Evolutionary conservation across 257 asterid genomes (phyloP).

Genomic region (Nicotiana otophora): DNA sequence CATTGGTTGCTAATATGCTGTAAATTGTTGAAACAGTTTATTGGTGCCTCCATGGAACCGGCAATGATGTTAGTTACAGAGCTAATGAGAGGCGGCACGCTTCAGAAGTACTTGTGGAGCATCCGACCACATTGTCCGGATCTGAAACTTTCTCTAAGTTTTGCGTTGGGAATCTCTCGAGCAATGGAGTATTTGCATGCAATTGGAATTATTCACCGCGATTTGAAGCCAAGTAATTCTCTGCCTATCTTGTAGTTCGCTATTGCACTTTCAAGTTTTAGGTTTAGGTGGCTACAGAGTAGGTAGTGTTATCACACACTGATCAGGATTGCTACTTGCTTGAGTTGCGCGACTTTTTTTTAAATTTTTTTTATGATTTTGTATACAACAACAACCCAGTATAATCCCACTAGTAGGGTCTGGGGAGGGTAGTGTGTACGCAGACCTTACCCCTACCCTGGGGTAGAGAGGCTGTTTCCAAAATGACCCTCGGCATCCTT

Average conservation of each 20-base stretch:
- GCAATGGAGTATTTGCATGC: slow-evolving; percentile 62
- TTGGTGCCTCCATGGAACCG: slow-evolving; percentile 54
- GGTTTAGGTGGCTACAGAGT: background rate
- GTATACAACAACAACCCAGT: too few species aligned
- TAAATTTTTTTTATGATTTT: too few species aligned
- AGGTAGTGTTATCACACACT: background rate
- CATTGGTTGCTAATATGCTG: slow-evolving; percentile 16
- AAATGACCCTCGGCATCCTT: too few species aligned
- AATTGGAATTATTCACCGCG: slow-evolving; percentile 55
- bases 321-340: background rate
- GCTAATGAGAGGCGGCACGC: slow-evolving; percentile 62
- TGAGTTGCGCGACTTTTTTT: background rate
- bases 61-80: slow-evolving; percentile 50
- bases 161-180: slow-evolving; percentile 48
- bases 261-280: slow-evolving; percentile 6
- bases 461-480: too few species aligned
- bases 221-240: slow-evolving; percentile 56
- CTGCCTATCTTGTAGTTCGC: background rate
- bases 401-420: too few species aligned
- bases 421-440: too few species aligned
- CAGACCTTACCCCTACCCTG: too few species aligned
- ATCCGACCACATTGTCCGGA: slow-evolving; percentile 46
- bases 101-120: slow-evolving; percentile 50
- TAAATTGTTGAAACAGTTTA: slow-evolving; percentile 35
- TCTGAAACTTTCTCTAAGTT: slow-evolving; percentile 40